phyloP scores from a whole-genome alignment of 805 yeast genomes.

The Cyberlindnera mycetangii region DNA sequence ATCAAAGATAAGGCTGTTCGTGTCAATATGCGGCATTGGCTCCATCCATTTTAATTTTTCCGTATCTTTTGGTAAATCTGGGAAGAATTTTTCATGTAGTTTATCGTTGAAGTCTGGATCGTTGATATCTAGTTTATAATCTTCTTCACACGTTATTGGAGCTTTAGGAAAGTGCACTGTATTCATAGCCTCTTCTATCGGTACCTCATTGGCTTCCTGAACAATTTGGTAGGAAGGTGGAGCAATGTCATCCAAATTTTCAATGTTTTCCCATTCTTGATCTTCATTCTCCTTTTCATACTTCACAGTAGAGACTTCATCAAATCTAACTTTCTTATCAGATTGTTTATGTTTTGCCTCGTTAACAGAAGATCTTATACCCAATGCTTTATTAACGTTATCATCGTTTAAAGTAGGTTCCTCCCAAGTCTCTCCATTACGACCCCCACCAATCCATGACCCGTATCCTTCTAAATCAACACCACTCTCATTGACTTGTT shows the following conservation, averaged over 20 bases:
- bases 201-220: slow-evolving; percentile 41
- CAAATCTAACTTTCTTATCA: slow-evolving; percentile 33
- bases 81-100: slow-evolving; percentile 81
- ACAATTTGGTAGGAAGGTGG: slow-evolving; percentile 48
- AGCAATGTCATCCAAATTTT: slow-evolving; percentile 47
- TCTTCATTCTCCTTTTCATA: slow-evolving; percentile 26
- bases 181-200: slow-evolving; percentile 38
- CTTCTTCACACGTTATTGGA: slow-evolving; percentile 37
- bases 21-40: slow-evolving; percentile 47
- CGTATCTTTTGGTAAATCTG: slow-evolving; percentile 82
- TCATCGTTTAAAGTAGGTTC: slow-evolving; percentile 19
- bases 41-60: slow-evolving; percentile 91
- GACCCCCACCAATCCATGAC: slow-evolving; percentile 31
- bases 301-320: slow-evolving; percentile 28
- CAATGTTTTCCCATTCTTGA: slow-evolving; percentile 48
- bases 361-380: slow-evolving; percentile 6
- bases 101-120: slow-evolving; percentile 79
- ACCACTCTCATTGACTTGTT: slow-evolving; percentile 6
- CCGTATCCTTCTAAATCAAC: slow-evolving; percentile 27
- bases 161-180: slow-evolving; percentile 70
- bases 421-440: slow-evolving; percentile 24
- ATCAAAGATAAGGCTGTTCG: slow-evolving; percentile 32
- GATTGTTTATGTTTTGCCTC: background rate
- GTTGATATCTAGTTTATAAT: slow-evolving; percentile 50
- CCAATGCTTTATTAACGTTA: slow-evolving; percentile 22